Evolutionary conservation across 2,329 filamentous ascomycete genomes (phyloP).

Genomic region (Didymellaceae sp.): DNA sequence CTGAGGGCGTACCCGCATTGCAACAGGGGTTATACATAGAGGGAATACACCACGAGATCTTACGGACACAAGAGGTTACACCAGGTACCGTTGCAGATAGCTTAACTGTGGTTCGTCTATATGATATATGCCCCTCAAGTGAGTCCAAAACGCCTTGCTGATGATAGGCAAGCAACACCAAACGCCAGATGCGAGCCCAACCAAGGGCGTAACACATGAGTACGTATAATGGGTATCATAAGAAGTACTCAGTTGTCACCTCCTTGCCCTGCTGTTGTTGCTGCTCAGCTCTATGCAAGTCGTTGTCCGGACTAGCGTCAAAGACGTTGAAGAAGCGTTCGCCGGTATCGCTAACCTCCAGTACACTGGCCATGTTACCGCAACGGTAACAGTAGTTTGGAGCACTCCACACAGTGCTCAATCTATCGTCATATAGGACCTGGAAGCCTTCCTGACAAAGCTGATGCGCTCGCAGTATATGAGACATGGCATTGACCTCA

Average conservation of each 20-base stretch:
- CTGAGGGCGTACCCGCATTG: background rate
- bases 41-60: background rate
- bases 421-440: conserved; percentile 89
- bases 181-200: conserved; percentile 26
- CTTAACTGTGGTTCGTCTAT: too few species aligned
- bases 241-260: conserved; percentile 72
- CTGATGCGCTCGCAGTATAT: conserved; percentile 97
- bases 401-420: conserved; percentile 93
- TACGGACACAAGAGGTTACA: too few species aligned
- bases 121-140: background rate
- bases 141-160: background rate
- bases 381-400: conserved; percentile 87
- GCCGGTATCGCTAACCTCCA: conserved; percentile 92
- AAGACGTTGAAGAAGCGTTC: conserved; percentile 98
- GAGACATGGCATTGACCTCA: conserved; percentile 95
- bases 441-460: conserved; percentile 98
- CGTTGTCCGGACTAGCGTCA: conserved; percentile 94
- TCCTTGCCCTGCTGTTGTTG: conserved; percentile 78
- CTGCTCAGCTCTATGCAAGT: conserved; percentile 80
- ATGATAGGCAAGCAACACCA: background rate
- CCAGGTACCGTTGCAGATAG: too few species aligned
- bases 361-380: conserved; percentile 94
- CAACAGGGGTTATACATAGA: background rate
- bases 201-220: conserved; percentile 17
- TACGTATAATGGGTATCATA: conserved; percentile 55